These are phyloP conservation scores for barrel medic (Medicago truncatula) DNA, from an alignment of 306 rosid genomes.

Conservation along the genomic window MtrunA17r5.0-ANR NC_053043.1:32696001-32696500, in stretches of 20 bases:
- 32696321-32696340: conserved; percentile 57
- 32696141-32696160: neutral
- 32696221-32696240: conserved; percentile 50
- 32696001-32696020: too few relatives aligned
- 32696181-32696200: neutral
- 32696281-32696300: conserved; percentile 72
- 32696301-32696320: conserved; percentile 57
- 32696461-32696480: conserved; percentile 30
- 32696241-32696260: conserved; percentile 64
- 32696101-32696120: neutral
- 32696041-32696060: too few relatives aligned
- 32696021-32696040: too few relatives aligned
- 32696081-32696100: neutral
- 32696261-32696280: conserved; percentile 82
- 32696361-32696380: conserved; percentile 84
- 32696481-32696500: conserved; percentile 44
- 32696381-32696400: conserved; percentile 76
- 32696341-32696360: conserved; percentile 59
- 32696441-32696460: conserved; percentile 40
- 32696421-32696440: conserved; percentile 61
- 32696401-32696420: conserved; percentile 61
- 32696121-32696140: neutral
- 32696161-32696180: neutral
- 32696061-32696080: too few relatives aligned
- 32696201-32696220: conserved; percentile 57